Evolutionary conservation across 805 yeast species (phyloP), one percentile per base, ranked within the genome.

Genomic region (Ogataea paradorogensis): DNA sequence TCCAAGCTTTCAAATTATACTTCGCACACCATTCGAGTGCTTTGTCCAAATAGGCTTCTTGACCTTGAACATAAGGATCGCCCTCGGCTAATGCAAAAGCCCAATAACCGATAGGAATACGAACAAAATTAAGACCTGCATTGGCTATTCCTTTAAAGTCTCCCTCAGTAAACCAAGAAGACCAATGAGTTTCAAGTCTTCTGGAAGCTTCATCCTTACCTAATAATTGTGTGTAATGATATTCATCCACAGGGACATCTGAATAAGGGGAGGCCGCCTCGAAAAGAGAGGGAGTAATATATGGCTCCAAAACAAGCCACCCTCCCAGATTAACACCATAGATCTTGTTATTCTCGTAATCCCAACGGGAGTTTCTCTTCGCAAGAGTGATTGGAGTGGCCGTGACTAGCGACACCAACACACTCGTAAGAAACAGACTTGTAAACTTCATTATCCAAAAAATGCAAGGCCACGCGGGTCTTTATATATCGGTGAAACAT

Each of bases 81-180:
- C 68, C 69, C 15, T 69, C 74, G 31, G 76, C 66, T 7, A 63
- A 55, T 33, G 71, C 57, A 61, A 85, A 87, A 8, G 96, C 96
- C 98, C 98, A 91, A 67, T 90, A 90, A 9, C 96, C 96, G 40
- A 90, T 77, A 31, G 98, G 97, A 44, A 90, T 82, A 55, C 97
- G 78, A 15, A 88, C 96, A 49, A 82, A 70, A 63, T 90, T 91
- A 48, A 90, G 70, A 1, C 96, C 96, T 40, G 69, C 69, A 9
- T 52, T 55, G 5, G 71, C 70, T 38, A 90, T 85, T 38, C 68
- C 57, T 35, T 62, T 50, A 53, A 91, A 81, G 61, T 90, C 96
- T 15, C 61, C 54, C 61, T 84, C 95, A 7, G 82, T 80, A 58
- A 78, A 75, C 79, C 84, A 90, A 11, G 84, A 67, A 33, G 68